These are phyloP conservation scores for Irpex sp. DNA, from an alignment of 1,284 basidiomycete genomes.

Conservation along the genomic window DNA sequence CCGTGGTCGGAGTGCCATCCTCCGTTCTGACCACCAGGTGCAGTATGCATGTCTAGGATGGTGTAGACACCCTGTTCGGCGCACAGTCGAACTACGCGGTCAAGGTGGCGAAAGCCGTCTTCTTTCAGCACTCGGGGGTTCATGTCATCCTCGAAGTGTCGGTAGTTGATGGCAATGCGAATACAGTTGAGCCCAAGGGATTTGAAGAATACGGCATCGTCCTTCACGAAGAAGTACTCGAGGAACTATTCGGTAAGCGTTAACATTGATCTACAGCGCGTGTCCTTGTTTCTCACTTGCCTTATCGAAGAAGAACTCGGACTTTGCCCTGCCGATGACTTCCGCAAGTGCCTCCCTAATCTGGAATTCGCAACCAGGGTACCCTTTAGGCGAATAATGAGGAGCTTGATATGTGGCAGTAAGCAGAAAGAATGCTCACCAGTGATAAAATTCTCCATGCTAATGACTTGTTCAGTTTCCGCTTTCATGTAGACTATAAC, in stretches of 20 bases:
- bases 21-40: constrained; percentile 57
- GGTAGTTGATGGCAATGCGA: constrained; percentile 63
- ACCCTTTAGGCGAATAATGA: constrained; percentile 30
- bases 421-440: constrained; percentile 24
- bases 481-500: background rate
- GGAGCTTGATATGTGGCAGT: background rate
- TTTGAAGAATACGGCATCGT: constrained; percentile 70
- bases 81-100: constrained; percentile 58
- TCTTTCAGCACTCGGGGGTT: constrained; percentile 60
- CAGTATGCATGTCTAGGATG: constrained; percentile 60
- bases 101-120: constrained; percentile 61
- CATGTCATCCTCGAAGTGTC: constrained; percentile 70
- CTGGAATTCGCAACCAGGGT: constrained; percentile 60
- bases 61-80: constrained; percentile 57
- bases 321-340: constrained; percentile 62
- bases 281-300: constrained; percentile 28
- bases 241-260: constrained; percentile 37
- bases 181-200: constrained; percentile 71
- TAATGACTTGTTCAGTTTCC: constrained; percentile 15
- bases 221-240: constrained; percentile 69
- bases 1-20: constrained; percentile 55
- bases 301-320: constrained; percentile 78
- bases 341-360: constrained; percentile 66
- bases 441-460: constrained; percentile 65
- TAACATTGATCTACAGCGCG: background rate